Evolutionary conservation across 2,329 filamentous ascomycete species (phyloP).

Genomic region (Aspergillus sp.): DNA sequence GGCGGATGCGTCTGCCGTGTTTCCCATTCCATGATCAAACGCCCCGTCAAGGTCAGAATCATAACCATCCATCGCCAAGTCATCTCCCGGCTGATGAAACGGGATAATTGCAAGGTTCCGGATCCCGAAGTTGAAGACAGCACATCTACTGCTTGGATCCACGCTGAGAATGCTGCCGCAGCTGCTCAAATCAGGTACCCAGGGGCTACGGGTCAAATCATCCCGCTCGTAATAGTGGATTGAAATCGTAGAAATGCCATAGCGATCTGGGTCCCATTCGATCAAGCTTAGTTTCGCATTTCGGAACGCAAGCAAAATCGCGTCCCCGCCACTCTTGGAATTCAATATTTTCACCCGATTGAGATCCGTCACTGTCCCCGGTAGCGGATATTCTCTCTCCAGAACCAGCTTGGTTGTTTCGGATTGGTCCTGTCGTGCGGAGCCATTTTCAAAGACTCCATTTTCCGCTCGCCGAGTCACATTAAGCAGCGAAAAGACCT

Average conservation of each 20-base stretch:
- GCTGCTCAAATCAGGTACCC: conserved; percentile 64
- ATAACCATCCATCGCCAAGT: conserved; percentile 86
- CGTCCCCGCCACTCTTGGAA: conserved; percentile 72
- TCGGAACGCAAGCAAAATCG: conserved; percentile 71
- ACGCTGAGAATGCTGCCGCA: conserved; percentile 75
- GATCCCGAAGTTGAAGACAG: conserved; percentile 82
- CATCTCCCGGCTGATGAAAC: conserved; percentile 76
- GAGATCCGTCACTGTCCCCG: conserved; percentile 76
- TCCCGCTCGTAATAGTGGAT: conserved; percentile 98
- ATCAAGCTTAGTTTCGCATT: conserved; percentile 89
- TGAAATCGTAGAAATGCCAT: conserved; percentile 75
- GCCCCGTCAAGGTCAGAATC: conserved; percentile 68
- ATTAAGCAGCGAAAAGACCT: conserved; percentile 71
- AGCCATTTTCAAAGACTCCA: conserved; percentile 35
- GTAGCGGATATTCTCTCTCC: conserved; percentile 70
- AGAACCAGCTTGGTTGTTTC: conserved; percentile 71
- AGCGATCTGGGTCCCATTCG: conserved; percentile 80
- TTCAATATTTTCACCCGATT: conserved; percentile 64
- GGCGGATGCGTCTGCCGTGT: conserved; percentile 1
- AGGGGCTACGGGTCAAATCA: conserved; percentile 72
- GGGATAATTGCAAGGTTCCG: conserved; percentile 88
- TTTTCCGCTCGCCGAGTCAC: conserved; percentile 42
- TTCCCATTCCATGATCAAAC: conserved; percentile 35
- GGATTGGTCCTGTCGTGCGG: conserved; percentile 53
- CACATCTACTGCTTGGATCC: conserved; percentile 86